Evolutionary conservation across 1,139 yeast species (phyloP).

Genomic region (Candida mesenterica): DNA sequence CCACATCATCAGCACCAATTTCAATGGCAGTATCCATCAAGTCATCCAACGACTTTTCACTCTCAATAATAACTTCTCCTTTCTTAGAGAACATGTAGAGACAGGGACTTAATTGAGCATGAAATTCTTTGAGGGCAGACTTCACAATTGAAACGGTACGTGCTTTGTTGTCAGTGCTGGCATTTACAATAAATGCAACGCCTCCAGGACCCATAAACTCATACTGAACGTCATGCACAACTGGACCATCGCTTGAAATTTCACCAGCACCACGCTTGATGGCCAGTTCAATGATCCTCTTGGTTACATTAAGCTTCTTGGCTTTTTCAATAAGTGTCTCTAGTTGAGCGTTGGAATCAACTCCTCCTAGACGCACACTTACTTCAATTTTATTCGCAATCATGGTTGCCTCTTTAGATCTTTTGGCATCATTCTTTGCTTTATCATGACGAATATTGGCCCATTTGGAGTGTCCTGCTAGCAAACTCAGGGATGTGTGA

Average conservation of each 20-base stretch:
- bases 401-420: slow-evolving; percentile 67
- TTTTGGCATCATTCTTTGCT: slow-evolving; percentile 85
- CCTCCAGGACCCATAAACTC: slow-evolving; percentile 96
- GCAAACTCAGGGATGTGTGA: background rate
- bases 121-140: slow-evolving; percentile 68
- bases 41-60: slow-evolving; percentile 52
- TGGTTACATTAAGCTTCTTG: slow-evolving; percentile 71
- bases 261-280: slow-evolving; percentile 79
- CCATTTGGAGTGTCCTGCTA: slow-evolving; percentile 91
- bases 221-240: slow-evolving; percentile 51
- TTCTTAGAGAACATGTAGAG: slow-evolving; percentile 70
- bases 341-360: slow-evolving; percentile 68
- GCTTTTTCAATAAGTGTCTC: slow-evolving; percentile 80
- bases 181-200: slow-evolving; percentile 79
- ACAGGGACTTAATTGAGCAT: slow-evolving; percentile 76
- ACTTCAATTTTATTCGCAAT: slow-evolving; percentile 71
- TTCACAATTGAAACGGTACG: slow-evolving; percentile 77
- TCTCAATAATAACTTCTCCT: slow-evolving; percentile 63
- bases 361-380: slow-evolving; percentile 59
- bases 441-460: slow-evolving; percentile 91
- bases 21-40: slow-evolving; percentile 75
- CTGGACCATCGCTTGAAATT: slow-evolving; percentile 33
- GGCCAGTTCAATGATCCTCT: slow-evolving; percentile 83
- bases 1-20: slow-evolving; percentile 81
- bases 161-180: slow-evolving; percentile 84